Evolutionary conservation across 2,329 filamentous ascomycete genomes (phyloP).

Genomic region (Fusarium denticulatum): DNA sequence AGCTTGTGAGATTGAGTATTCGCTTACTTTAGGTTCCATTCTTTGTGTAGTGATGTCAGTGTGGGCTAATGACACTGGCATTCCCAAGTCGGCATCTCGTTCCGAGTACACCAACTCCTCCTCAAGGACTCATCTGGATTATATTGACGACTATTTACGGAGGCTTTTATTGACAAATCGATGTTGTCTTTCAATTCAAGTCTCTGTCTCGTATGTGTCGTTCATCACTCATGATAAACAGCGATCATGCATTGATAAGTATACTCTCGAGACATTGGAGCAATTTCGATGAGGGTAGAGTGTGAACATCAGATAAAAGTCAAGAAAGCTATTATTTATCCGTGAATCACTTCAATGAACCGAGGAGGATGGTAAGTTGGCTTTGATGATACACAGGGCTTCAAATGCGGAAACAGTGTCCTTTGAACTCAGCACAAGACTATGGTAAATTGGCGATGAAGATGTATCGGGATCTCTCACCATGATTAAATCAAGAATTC

Average conservation of each 20-base stretch:
- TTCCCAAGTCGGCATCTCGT: not conserved
- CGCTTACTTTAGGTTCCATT: not conserved
- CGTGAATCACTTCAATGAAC: not conserved
- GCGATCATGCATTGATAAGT: too few relatives aligned
- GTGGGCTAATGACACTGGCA: not conserved
- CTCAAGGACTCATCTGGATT: not conserved
- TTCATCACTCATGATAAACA: too few relatives aligned
- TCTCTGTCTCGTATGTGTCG: not conserved
- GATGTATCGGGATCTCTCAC: not conserved
- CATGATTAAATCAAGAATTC: fast-evolving
- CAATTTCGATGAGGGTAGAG: too few relatives aligned
- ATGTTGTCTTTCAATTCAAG: fast-evolving
- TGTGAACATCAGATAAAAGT: not conserved
- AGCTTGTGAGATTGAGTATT: not conserved
- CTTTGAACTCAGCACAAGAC: too few relatives aligned
- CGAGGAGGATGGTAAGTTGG: not conserved
- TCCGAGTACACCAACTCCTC: not conserved
- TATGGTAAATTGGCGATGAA: not conserved
- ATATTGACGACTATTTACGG: not conserved
- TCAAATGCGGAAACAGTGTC: not conserved
- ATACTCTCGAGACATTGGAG: not conserved
- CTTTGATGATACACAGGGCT: not conserved
- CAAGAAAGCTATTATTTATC: fast-evolving
- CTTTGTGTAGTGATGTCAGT: not conserved
- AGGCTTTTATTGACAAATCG: not conserved